phyloP scores from a whole-genome alignment of 1,284 basidiomycete species.

The Cryptococcus sp. region DNA sequence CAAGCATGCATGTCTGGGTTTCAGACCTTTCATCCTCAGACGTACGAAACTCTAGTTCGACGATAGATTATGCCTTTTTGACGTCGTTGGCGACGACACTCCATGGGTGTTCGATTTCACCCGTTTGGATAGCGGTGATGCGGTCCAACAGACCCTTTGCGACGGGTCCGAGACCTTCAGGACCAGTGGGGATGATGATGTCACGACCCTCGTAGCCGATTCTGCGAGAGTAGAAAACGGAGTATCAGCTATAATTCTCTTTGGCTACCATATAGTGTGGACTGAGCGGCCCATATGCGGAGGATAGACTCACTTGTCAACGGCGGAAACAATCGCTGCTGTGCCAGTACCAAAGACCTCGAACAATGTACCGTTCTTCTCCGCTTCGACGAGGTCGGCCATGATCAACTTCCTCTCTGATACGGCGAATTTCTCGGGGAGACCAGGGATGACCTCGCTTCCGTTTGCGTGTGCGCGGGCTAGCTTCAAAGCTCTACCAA shows the following conservation, averaged over 20 bases:
- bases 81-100: conserved; percentile 40
- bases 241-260: not conserved
- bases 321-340: conserved; percentile 80
- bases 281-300: no score
- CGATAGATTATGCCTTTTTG: conserved; percentile 3
- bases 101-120: conserved; percentile 82
- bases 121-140: conserved; percentile 87
- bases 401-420: conserved; percentile 86
- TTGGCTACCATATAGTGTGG: not conserved
- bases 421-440: conserved; percentile 71
- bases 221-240: conserved; percentile 24
- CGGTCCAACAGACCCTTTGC: conserved; percentile 79
- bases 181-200: conserved; percentile 78
- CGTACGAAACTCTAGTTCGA: no score
- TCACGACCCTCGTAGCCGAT: conserved; percentile 88
- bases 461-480: conserved; percentile 74
- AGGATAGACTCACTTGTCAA: conserved; percentile 59
- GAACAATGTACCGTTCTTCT: conserved; percentile 68
- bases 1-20: not conserved
- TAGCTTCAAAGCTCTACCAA: conserved; percentile 65
- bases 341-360: conserved; percentile 96
- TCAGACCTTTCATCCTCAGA: no score
- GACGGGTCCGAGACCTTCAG: conserved; percentile 82
- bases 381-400: conserved; percentile 78
- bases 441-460: conserved; percentile 59